Evolutionary conservation across 176 grass and related monocot species (phyloP).

Genomic region (Saccharum officinarum): DNA sequence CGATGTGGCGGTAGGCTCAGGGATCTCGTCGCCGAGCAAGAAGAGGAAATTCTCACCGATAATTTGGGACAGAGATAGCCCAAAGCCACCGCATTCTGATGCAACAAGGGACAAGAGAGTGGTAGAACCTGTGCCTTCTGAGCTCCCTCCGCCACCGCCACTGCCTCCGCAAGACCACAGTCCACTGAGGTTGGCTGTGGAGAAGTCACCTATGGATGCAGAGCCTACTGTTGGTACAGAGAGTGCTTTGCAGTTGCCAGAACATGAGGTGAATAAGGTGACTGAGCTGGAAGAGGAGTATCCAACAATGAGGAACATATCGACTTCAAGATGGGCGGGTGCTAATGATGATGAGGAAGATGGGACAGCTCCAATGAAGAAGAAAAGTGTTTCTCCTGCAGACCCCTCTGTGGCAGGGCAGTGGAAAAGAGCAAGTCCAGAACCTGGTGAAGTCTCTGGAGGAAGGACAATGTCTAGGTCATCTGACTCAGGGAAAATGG

Average conservation of each 20-base stretch:
- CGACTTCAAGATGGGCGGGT: constrained; percentile 83
- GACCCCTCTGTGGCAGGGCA: constrained; percentile 27
- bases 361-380: constrained; percentile 35
- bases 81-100: constrained; percentile 36
- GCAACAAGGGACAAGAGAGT: constrained; percentile 24
- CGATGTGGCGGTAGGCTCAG: neutral
- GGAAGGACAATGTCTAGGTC: constrained; percentile 64
- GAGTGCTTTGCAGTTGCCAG: constrained; percentile 22
- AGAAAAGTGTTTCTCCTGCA: constrained; percentile 39
- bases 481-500: constrained; percentile 68
- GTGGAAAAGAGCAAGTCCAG: constrained; percentile 65
- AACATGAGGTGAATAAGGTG: constrained; percentile 20
- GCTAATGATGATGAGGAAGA: constrained; percentile 60
- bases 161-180: constrained; percentile 20
- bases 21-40: constrained; percentile 34
- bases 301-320: constrained; percentile 72
- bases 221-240: constrained; percentile 39
- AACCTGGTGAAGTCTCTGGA: constrained; percentile 80
- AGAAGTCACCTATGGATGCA: constrained; percentile 41
- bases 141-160: constrained; percentile 66
- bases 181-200: constrained; percentile 28
- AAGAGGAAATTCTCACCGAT: constrained; percentile 97
- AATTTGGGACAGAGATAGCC: constrained; percentile 85
- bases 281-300: constrained; percentile 68
- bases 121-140: constrained; percentile 10